Percentiles rank a stretch among this genome's conserved stretches.
phyloP scores from a whole-genome alignment of 192 early-diverging fungal genomes.

The Gaertneriomyces sp. region DNA sequence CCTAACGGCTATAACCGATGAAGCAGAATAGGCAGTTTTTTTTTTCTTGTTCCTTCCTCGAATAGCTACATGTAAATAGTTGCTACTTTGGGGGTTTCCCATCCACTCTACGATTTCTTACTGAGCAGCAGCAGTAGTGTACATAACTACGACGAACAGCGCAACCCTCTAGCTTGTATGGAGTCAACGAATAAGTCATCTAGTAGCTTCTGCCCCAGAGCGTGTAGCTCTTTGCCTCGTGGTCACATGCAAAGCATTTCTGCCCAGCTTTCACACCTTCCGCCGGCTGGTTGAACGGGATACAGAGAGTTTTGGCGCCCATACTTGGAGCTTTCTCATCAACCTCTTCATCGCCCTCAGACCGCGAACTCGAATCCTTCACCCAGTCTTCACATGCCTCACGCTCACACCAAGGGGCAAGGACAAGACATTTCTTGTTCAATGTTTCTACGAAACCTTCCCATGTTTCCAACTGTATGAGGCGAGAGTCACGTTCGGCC shows the following conservation, averaged over 20 bases:
- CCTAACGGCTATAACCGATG: background rate
- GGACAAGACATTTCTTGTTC: conserved; percentile 78
- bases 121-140: too few relatives aligned
- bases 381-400: conserved; percentile 90
- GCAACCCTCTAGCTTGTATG: too few relatives aligned
- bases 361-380: conserved; percentile 82
- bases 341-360: conserved; percentile 60
- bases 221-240: conserved; percentile 50
- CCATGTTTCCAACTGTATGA: conserved; percentile 81
- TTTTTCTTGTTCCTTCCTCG: too few relatives aligned
- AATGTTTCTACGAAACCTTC: conserved; percentile 90
- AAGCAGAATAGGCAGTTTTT: too few relatives aligned
- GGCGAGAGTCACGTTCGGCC: conserved; percentile 65
- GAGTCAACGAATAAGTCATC: background rate
- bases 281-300: conserved; percentile 89
- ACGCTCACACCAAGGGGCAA: conserved; percentile 96
- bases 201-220: conserved; percentile 59
- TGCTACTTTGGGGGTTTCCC: too few relatives aligned
- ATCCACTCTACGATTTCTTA: too few relatives aligned
- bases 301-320: conserved; percentile 99
- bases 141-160: too few relatives aligned
- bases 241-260: conserved; percentile 73
- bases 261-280: conserved; percentile 80
- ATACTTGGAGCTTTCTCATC: conserved; percentile 98
- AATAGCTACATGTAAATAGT: too few relatives aligned